Percentiles rank a stretch among this genome's conserved stretches.
phyloP scores from a whole-genome alignment of 805 yeast genomes.

The Metschnikowia orientalis region DNA sequence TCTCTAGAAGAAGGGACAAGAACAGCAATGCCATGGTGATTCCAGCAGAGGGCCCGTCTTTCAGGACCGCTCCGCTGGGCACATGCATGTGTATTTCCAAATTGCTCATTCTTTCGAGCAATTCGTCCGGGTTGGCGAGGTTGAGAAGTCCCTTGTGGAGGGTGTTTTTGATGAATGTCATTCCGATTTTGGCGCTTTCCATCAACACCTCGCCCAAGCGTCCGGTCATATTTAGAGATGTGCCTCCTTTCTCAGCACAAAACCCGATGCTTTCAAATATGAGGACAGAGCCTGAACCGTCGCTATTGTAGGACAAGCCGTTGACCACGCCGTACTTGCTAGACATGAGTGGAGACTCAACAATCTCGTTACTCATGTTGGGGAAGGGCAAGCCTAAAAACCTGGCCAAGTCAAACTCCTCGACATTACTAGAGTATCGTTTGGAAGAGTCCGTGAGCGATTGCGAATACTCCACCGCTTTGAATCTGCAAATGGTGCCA shows the following conservation, averaged over 20 bases:
- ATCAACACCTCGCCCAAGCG: constrained; percentile 74
- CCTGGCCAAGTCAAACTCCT: constrained; percentile 53
- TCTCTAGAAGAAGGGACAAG: constrained; percentile 39
- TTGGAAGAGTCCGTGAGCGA: constrained; percentile 15
- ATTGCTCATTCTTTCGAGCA: constrained; percentile 44
- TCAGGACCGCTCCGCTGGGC: constrained; percentile 45
- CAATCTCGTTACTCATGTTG: constrained; percentile 30
- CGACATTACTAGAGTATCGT: constrained; percentile 39
- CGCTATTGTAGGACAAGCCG: constrained; percentile 82
- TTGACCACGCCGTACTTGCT: constrained; percentile 70
- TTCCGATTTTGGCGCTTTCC: constrained; percentile 78
- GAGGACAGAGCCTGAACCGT: constrained; percentile 79
- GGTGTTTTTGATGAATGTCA: constrained; percentile 64
- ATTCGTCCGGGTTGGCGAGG: constrained; percentile 25
- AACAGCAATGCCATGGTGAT: constrained; percentile 48
- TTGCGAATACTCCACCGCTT: constrained; percentile 66
- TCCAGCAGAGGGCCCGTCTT: constrained; percentile 50
- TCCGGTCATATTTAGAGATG: constrained; percentile 66
- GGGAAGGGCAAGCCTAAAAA: constrained; percentile 66
- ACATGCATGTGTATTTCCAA: constrained; percentile 55
- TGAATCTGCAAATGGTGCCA: constrained; percentile 73
- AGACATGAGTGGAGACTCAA: constrained; percentile 42
- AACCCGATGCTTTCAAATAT: constrained; percentile 74
- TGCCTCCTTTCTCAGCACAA: constrained; percentile 36
- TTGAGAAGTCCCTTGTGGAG: constrained; percentile 30